Evolutionary conservation across 306 rosid genomes (phyloP).

Genomic region (Cicer chorassanicum): DNA sequence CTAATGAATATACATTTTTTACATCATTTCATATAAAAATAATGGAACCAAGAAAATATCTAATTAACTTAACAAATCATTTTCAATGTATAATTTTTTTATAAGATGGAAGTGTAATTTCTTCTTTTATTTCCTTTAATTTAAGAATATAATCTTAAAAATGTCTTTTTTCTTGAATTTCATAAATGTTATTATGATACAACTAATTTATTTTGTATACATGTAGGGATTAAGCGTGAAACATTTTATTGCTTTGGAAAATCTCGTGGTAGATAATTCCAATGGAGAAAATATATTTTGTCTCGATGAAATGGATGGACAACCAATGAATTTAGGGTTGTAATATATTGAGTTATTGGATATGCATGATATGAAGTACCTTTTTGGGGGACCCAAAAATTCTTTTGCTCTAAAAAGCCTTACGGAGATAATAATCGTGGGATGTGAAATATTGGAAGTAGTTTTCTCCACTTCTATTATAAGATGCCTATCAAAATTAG

Average conservation of each 20-base stretch:
- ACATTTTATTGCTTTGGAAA: background rate
- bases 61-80: too few species aligned
- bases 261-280: rapidly evolving
- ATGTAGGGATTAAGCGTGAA: background rate
- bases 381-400: background rate
- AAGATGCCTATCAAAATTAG: background rate
- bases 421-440: background rate
- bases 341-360: background rate
- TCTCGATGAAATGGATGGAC: background rate
- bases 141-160: too few species aligned
- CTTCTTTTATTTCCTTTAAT: too few species aligned
- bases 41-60: too few species aligned
- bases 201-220: too few species aligned
- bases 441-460: conserved; percentile 7
- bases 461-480: background rate
- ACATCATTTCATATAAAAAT: too few species aligned
- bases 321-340: too few species aligned
- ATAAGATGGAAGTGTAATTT: too few species aligned
- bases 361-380: background rate
- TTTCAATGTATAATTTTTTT: too few species aligned
- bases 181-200: too few species aligned
- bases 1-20: too few species aligned
- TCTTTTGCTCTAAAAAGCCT: background rate
- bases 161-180: too few species aligned
- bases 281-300: background rate